Base-by-base conservation (phyloP, 2,329 filamentous ascomycete species). In the Aspergillus brunneoviolaceus region DNA sequence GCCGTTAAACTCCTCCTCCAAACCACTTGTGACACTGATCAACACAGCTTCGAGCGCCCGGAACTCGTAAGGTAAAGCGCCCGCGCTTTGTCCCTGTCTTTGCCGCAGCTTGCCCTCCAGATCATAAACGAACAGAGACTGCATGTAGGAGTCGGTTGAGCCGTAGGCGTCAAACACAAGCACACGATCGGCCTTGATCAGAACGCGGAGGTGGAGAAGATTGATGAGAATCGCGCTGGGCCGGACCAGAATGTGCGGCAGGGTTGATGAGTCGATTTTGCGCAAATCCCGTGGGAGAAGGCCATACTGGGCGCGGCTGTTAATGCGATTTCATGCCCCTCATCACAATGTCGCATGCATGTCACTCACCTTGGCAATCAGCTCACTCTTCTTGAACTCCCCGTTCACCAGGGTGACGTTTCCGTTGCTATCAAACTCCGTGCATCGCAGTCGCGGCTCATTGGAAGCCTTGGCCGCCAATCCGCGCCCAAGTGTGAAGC, bases 111-210 rank as follows among this genome's bases (percentile, higher is more conserved):
- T 96, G 12, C 91, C 91, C 75, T 98, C 92, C 21, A 99, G 80
- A 72, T 98, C 95, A 77, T 98, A 97, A 87, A 99, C 96, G 79
- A 99, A 99, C 14, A 95, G 87, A 4, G 92, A 96, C 75, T 98
- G 95, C 33, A 94, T 92, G 71, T 97, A 96, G 0, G 92, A 96
- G 67, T 96, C 92, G 61, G 92, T 93, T 47, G 92, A 95, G 31
- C 95, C 95, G 76, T 96, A 98, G 14, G 95, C 91, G 71, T 98
- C 95, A 74, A 99, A 98, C 5, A 99, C 88, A 25, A 99, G 85
- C 6, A 99, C 92, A 25, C 93, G 89, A 72, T 99, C 91, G 64
- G 93, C 87, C 79, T 97, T 97, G 74, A 99, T 96, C 25, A 99
- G 84, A 56, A 96, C 95, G 62, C 95, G 91, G 51, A 99, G 86